Conservation (phyloP, 495 filamentous ascomycete species). For the Ramalina peruviana region DNA sequence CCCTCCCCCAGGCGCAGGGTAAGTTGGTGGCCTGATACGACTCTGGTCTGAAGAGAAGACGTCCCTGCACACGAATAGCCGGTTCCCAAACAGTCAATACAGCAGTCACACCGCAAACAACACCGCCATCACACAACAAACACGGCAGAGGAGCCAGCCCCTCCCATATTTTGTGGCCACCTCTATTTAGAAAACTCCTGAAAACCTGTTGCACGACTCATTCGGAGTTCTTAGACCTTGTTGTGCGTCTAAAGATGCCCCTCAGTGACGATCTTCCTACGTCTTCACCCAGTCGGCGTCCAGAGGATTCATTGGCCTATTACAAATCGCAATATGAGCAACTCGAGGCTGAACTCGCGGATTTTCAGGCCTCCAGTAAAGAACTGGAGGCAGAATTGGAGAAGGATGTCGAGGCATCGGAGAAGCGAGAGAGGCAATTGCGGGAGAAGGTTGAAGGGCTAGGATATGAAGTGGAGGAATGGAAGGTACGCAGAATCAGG, state of each 20-base stretch:
- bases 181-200: too few relatives aligned
- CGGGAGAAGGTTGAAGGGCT: conserved; percentile 75
- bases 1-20: too few relatives aligned
- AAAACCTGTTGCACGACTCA: too few relatives aligned
- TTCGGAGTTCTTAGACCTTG: too few relatives aligned
- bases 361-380: conserved; percentile 86
- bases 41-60: too few relatives aligned
- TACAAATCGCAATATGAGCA: conserved; percentile 95
- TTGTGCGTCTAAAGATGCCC: neutral
- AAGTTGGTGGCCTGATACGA: too few relatives aligned
- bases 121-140: too few relatives aligned
- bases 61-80: too few relatives aligned
- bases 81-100: too few relatives aligned
- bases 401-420: conserved; percentile 88
- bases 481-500: conserved; percentile 60
- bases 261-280: neutral
- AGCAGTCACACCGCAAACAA: too few relatives aligned
- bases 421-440: conserved; percentile 76
- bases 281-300: conserved; percentile 11
- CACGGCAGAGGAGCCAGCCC: too few relatives aligned
- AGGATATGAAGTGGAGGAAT: conserved; percentile 86
- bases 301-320: conserved; percentile 67
- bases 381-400: conserved; percentile 92
- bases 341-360: conserved; percentile 77
- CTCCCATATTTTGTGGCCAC: too few relatives aligned